Base-by-base conservation (phyloP, 2,329 filamentous ascomycete genomes). In the Cucurbitaria berberidis region DNA sequence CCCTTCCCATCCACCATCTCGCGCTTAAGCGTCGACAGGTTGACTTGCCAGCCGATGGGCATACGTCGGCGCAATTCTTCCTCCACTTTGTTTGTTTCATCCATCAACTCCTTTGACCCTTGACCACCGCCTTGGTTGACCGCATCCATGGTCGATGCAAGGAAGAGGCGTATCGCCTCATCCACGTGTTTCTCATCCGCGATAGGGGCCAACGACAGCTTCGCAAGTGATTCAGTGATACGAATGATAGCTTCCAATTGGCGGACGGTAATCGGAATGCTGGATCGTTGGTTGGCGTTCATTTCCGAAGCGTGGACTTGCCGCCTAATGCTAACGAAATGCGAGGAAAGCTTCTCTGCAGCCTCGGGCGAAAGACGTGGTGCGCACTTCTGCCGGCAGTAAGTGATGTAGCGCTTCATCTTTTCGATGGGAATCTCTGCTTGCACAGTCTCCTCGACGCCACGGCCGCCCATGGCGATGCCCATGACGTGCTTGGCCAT, bases 401-500 rank as follows among this genome's bases (percentile, higher is more conserved):
- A 99, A 65, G 90, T 96, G 70, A 99, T 89, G 72, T 98, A 99
- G 56, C 93, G 87, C 78, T 92, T 92, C 91, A 99, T 96, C 79
- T 96, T 96, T 46, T 98, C 95, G 1, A 98, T 89, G 0, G 92
- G 85, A 44, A 99, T 93, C 69, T 97, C 93, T 2, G 91, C 89
- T 73, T 96, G 90, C 1, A 87, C 81, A 58, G 90, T 86, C 67
- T 96, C 92, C 66, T 96, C 91, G 0, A 89, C 79, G 35, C 90
- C 89, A 47, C 89, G 86, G 13, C 90, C 90, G 53, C 92, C 91
- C 90, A 97, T 98, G 68, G 98, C 93, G 60, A 99, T 93, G 40
- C 89, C 87, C 87, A 99, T 96, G 70, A 99, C 93, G 84, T 99
- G 95, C 72, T 89, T 93, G 11, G 95, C 95, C 69, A 99, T 98